Evolutionary conservation across 2,329 filamentous ascomycete species (phyloP), one percentile per base, ranked within the genome.

Genomic region (Zymoseptoria tritici): DNA sequence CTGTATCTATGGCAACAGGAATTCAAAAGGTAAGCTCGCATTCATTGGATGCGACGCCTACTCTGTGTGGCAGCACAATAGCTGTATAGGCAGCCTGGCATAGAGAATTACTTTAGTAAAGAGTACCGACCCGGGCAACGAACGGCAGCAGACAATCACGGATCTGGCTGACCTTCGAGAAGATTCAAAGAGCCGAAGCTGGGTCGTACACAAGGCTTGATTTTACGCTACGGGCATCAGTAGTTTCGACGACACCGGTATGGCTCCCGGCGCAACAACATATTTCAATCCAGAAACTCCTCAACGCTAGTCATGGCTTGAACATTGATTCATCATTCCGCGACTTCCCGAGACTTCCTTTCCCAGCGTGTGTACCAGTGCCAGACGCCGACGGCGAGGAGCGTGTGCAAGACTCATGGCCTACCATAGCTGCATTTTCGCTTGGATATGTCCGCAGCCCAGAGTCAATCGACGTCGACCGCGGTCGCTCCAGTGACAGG

Each of bases 31-130:
- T 13, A 90, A 89, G 66, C 87, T 94, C 68, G 87, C 91, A 56
- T 97, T 96, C 91, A 96, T 99, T 70, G 91, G 89, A 62, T 99
- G 94, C 78, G 94, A 99, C 75, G 85, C 84, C 52, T 99, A 94
- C 75, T 85, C 85, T 54, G 93, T 88, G 50, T 99, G 94, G 94
- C 94, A 99, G 76, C 94, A 99, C 76, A 97, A 97, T 71, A 87
- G 95, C 64, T 99, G 94, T 73, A 90, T 99, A 80, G 91, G 90
- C 57, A 84, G 97, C 69, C 85, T 87, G 52, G 91, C 89, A 87
- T 89, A 31, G 89, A 89, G 62, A 82, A 89, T 74, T 99, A 97
- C 78, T 95, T 88, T 76, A 99, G 94, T 76, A 94, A 99, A 75
- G 80, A 87, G 75, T 97, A 94, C 78, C 83, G 83, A 56, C 94